Evolutionary conservation across 148 eudicot genomes (phyloP).

Genomic region (Spergularia bocconei): DNA sequence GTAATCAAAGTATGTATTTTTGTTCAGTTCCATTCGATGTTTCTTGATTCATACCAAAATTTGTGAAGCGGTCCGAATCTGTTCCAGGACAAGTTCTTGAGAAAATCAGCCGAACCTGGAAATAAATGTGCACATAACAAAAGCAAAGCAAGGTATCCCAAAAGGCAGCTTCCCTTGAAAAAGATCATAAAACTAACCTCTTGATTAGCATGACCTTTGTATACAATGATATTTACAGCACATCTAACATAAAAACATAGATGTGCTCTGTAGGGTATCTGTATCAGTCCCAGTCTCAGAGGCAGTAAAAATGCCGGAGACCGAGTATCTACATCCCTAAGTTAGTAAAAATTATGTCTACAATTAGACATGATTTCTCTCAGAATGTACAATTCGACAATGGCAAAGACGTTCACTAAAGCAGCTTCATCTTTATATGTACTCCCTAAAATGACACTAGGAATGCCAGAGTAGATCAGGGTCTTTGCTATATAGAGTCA

Average conservation of each 20-base stretch:
- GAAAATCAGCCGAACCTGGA: too few relatives aligned
- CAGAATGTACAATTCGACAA: not conserved
- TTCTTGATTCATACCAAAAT: too few relatives aligned
- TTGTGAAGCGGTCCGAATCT: too few relatives aligned
- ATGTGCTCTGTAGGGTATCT: slow-evolving; percentile 1
- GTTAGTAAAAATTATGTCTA: too few relatives aligned
- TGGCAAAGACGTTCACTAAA: not conserved
- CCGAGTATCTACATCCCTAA: too few relatives aligned
- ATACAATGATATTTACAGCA: slow-evolving; percentile 24
- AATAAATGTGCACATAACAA: not conserved
- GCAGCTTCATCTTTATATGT: not conserved
- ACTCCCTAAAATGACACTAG: slow-evolving; percentile 12
- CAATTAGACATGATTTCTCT: slow-evolving; percentile 15
- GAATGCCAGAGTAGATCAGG: slow-evolving; percentile 76
- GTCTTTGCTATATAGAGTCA: slow-evolving; percentile 72
- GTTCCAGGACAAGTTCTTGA: too few relatives aligned
- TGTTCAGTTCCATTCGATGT: too few relatives aligned
- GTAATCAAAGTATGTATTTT: too few relatives aligned
- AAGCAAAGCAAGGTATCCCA: too few relatives aligned
- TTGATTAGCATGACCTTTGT: not conserved
- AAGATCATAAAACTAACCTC: not conserved
- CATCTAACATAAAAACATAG: slow-evolving; percentile 7
- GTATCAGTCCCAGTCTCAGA: not conserved
- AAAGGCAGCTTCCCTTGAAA: too few relatives aligned
- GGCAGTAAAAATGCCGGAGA: too few relatives aligned